A percentile compares a stretch with the other conserved stretches of the same genome.
These are phyloP conservation scores for Monilinia aucupariae DNA, from an alignment of 2,329 filamentous ascomycete genomes.

Conservation along the genomic window DNA sequence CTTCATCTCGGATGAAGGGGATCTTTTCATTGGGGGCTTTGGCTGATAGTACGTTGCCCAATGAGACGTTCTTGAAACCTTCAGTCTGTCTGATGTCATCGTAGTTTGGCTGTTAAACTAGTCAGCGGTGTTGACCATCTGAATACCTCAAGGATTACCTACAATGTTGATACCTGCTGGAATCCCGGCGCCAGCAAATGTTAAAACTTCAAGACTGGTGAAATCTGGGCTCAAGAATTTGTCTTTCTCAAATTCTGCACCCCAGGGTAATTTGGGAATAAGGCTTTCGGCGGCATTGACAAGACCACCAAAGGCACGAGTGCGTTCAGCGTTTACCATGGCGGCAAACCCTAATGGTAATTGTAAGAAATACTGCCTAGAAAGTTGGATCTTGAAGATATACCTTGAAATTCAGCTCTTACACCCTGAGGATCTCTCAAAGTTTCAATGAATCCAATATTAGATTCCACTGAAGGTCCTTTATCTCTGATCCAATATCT, in stretches of 20 bases:
- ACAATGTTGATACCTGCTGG: conserved; percentile 61
- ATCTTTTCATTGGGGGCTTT: conserved; percentile 90
- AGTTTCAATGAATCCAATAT: conserved; percentile 80
- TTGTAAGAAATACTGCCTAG: neutral
- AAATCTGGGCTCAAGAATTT: conserved; percentile 94
- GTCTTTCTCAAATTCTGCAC: conserved; percentile 87
- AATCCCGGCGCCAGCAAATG: conserved; percentile 63
- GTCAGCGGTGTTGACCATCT: neutral
- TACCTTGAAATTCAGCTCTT: conserved; percentile 76
- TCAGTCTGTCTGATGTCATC: conserved; percentile 75
- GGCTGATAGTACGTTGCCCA: conserved; percentile 87
- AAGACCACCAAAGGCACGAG: conserved; percentile 77
- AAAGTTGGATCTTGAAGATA: neutral
- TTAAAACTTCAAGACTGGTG: conserved; percentile 85
- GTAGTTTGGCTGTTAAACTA: conserved; percentile 51
- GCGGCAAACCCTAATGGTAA: conserved; percentile 55
- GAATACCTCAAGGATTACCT: neutral
- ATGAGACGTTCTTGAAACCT: conserved; percentile 88
- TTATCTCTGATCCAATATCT: conserved; percentile 79
- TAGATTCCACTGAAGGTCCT: conserved; percentile 71
- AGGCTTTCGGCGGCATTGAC: conserved; percentile 75
- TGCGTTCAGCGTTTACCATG: conserved; percentile 85
- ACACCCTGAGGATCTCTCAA: conserved; percentile 79
- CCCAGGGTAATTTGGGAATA: conserved; percentile 88
- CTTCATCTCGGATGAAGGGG: conserved; percentile 77